Base-by-base conservation (phyloP, 2,329 filamentous ascomycete species). In the Metarhizium robertsii region DNA sequence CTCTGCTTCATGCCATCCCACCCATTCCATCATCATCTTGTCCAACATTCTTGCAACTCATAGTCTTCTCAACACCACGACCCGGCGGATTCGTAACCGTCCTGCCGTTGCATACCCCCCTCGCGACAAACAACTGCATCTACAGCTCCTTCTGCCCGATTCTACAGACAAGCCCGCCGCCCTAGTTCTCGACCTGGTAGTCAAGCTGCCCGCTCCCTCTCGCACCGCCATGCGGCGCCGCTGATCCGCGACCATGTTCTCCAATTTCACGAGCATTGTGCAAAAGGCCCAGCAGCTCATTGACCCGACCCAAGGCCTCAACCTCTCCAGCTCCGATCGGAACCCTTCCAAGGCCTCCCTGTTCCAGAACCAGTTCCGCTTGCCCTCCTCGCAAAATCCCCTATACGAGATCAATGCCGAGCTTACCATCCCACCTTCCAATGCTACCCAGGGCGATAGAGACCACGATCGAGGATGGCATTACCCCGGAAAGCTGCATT, bases 331-430 rank as follows among this genome's bases (percentile, higher is more conserved):
- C 66, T 83, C 86, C 57, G 89, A 94, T 72, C 83, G 82, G 60
- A 87, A 90, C 69, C 91, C 92, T 52, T 92, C 92, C 67, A 97
- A 96, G 75, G 85, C 91, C 55, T 87, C 88, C 53, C 83, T 97
- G 57, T 99, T 97, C 76, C 91, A 94, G 75, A 87, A 88, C 71
- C 94, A 99, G 73, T 99, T 99, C 76, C 90, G 94, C 62, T 86
- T 99, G 38, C 94, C 94, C 49, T 85, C 90, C 67, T 87, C 90
- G 43, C 92, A 99, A 73, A 92, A 88, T 60, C 94, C 94, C 55
- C 81, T 97, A 56, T 91, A 95, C 74, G 94, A 99, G 77, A 96
- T 99, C 73, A 91, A 88, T 58, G 92, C 94, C 67, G 94, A 99
- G 76, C 83, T 99, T 58, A 95, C 91, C 55, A 88, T 99, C 57